Conservation (phyloP, 768 basidiomycete genomes). For the Russula vinacea region DNA sequence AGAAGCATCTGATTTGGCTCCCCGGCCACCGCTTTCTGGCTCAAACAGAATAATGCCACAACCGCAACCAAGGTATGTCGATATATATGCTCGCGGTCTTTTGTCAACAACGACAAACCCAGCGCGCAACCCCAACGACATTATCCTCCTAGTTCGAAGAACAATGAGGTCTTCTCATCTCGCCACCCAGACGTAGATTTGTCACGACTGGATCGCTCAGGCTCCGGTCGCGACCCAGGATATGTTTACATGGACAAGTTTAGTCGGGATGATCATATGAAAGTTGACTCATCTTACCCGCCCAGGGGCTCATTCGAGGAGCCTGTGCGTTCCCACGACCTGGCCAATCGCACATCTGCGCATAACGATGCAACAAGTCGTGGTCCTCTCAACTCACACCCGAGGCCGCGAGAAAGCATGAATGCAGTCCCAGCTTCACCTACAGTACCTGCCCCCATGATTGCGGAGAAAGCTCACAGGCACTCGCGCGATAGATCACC, state of each 20-base stretch:
- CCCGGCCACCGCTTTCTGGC: slow-evolving; percentile 11
- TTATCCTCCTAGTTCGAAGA: slow-evolving; percentile 9
- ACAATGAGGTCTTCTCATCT: slow-evolving; percentile 8
- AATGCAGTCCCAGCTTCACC: not conserved
- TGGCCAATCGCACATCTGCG: slow-evolving; percentile 9
- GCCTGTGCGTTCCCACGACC: slow-evolving; percentile 4
- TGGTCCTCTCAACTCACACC: not conserved
- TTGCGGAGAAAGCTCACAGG: not conserved
- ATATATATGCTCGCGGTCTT: not conserved
- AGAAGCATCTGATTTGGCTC: slow-evolving; percentile 16
- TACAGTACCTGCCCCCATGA: not conserved
- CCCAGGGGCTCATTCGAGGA: slow-evolving; percentile 22
- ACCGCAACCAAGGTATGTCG: slow-evolving; percentile 21
- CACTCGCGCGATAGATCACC: slow-evolving; percentile 18
- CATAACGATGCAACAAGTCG: slow-evolving; percentile 7
- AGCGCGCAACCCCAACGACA: slow-evolving; percentile 25
- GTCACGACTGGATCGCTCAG: slow-evolving; percentile 1
- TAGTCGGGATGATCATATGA: slow-evolving; percentile 27
- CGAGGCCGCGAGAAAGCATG: not conserved
- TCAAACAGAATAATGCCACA: slow-evolving; percentile 15
- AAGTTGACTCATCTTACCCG: slow-evolving; percentile 22
- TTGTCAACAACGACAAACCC: not conserved
- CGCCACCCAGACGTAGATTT: slow-evolving; percentile 11
- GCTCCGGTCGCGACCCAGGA: slow-evolving; percentile 8
- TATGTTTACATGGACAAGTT: slow-evolving; percentile 15